These are phyloP conservation scores for Micractinium conductrix DNA, from an alignment of 139 green algal species.

Conservation along the genomic window DNA sequence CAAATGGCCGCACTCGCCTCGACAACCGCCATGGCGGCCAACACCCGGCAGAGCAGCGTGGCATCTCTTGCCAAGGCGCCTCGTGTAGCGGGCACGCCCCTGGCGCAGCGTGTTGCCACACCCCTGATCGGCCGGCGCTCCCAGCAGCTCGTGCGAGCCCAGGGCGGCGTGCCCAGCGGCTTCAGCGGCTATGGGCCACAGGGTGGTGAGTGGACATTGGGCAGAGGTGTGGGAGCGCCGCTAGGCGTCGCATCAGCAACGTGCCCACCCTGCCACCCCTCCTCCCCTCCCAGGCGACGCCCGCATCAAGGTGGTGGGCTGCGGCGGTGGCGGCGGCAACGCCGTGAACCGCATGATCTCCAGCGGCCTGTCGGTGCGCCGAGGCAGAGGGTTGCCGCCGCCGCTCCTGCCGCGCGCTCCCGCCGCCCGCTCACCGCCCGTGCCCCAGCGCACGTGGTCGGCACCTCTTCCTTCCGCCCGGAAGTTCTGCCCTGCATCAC, in stretches of 20 bases:
- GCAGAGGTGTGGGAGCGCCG: neutral
- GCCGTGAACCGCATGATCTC: constrained; percentile 98
- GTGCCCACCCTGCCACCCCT: neutral
- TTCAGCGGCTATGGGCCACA: constrained; percentile 1
- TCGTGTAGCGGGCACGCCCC: no score
- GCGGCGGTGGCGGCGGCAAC: constrained; percentile 95
- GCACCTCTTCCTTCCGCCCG: neutral
- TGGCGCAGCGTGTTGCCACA: no score
- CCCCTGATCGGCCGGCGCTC: no score
- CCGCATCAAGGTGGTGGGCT: constrained; percentile 91
- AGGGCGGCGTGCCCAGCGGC: no score
- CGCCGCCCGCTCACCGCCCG: neutral
- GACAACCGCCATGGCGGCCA: no score
- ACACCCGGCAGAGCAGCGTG: no score
- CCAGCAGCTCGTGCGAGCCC: no score
- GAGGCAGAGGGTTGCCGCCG: constrained; percentile 11
- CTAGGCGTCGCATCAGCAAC: neutral
- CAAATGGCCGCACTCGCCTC: no score
- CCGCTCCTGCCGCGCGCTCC: neutral
- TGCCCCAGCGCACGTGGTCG: no score
- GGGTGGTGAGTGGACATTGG: neutral
- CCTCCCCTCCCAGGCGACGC: neutral
- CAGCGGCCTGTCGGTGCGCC: constrained; percentile 80
- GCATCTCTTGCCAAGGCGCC: no score
- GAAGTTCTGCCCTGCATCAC: neutral